Evolutionary conservation across 2,329 filamentous ascomycete genomes (phyloP).

Genomic region (Mollisia scopiformis): DNA sequence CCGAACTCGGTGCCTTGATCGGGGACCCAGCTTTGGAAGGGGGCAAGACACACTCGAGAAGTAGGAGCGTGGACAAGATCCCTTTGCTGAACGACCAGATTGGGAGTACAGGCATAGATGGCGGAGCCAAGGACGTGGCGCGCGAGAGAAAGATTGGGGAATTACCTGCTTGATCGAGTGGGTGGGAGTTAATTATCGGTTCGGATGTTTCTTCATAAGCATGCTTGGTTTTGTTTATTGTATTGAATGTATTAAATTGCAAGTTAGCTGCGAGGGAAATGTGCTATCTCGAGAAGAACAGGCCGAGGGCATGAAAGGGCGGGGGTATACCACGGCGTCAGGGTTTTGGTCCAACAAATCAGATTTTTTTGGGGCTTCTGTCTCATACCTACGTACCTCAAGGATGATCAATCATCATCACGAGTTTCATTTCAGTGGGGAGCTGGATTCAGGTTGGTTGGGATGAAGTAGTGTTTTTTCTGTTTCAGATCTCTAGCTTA

Average conservation of each 20-base stretch:
- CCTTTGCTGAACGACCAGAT: constrained; percentile 57
- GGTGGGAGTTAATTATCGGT: neutral
- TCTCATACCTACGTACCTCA: neutral
- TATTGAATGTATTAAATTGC: neutral
- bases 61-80: constrained; percentile 53
- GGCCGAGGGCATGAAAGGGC: neutral
- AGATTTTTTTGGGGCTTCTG: neutral
- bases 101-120: constrained; percentile 45
- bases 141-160: constrained; percentile 49
- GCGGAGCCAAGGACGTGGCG: constrained; percentile 47
- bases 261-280: neutral
- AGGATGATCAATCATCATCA: neutral
- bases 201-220: neutral
- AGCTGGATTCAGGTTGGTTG: neutral
- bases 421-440: neutral
- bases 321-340: constrained; percentile 22
- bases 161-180: constrained; percentile 26
- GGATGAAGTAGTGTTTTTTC: neutral
- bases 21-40: constrained; percentile 15
- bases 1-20: constrained; percentile 21
- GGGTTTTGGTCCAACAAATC: neutral
- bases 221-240: neutral
- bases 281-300: neutral
- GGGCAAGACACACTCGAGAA: constrained; percentile 17
- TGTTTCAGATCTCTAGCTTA: neutral